phyloP scores from a whole-genome alignment of 1,284 basidiomycete species.

The Ceratorhiza oryzae-sativae region DNA sequence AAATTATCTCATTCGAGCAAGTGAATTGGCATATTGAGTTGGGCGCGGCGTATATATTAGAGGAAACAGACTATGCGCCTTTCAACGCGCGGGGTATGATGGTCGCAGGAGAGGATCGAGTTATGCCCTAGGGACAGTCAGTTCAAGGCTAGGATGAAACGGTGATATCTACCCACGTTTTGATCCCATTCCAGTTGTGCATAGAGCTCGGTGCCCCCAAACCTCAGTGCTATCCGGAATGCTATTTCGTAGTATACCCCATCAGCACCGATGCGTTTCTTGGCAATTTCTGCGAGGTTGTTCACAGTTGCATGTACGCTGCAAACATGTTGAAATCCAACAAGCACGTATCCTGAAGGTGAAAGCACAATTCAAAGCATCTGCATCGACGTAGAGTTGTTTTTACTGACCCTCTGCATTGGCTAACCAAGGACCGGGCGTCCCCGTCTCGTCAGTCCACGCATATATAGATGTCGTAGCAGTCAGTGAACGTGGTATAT shows the following conservation, averaged over 20 bases:
- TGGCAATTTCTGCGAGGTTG: conserved; percentile 19
- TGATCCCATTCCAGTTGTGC: conserved; percentile 39
- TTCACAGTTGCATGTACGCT: conserved; percentile 1
- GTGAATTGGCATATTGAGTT: too few species aligned
- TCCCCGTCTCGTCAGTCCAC: background rate
- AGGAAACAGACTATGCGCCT: too few species aligned
- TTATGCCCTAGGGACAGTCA: background rate
- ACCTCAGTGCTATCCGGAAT: conserved; percentile 33
- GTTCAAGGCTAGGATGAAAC: background rate
- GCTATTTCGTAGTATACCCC: conserved; percentile 31
- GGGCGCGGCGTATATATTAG: too few species aligned
- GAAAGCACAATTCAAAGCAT: too few species aligned
- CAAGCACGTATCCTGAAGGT: too few species aligned
- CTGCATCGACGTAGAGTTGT: too few species aligned
- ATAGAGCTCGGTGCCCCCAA: conserved; percentile 38
- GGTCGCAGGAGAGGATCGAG: background rate
- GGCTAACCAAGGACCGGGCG: conserved; percentile 2
- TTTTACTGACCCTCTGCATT: too few species aligned
- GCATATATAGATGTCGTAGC: too few species aligned
- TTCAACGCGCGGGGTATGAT: background rate
- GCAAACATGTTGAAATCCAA: too few species aligned
- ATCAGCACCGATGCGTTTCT: conserved; percentile 1
- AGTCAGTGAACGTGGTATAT: too few species aligned
- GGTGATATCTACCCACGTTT: conserved; percentile 4
- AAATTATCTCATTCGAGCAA: too few species aligned